Evolutionary conservation across 2,329 filamentous ascomycete species (phyloP).

Genomic region (Cercospora canescens): DNA sequence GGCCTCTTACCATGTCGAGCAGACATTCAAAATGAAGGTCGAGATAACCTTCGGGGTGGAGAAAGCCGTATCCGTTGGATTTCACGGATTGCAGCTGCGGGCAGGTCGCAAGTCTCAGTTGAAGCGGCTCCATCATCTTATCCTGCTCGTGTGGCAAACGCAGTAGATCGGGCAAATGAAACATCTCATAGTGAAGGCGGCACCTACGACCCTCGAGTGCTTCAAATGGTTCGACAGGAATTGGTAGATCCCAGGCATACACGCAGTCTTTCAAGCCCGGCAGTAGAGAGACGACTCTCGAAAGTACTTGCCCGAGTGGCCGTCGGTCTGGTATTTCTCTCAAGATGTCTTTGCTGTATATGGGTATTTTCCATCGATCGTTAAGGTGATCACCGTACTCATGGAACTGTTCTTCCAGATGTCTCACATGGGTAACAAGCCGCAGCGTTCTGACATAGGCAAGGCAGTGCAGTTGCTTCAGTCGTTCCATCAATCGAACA

Average conservation of each 20-base stretch:
- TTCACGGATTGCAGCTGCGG: background rate
- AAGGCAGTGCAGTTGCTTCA: background rate
- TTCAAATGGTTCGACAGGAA: background rate
- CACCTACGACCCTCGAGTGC: background rate
- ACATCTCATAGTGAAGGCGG: background rate
- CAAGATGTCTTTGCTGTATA: too few species aligned
- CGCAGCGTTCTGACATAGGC: background rate
- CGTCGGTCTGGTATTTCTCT: background rate
- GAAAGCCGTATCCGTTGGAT: background rate
- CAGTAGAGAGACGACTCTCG: background rate
- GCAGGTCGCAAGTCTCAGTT: background rate
- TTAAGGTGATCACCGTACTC: background rate
- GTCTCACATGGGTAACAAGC: background rate
- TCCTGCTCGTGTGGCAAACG: background rate
- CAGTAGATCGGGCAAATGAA: background rate
- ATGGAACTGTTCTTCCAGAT: background rate
- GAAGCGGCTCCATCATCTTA: background rate
- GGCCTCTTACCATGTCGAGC: background rate
- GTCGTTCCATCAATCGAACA: background rate
- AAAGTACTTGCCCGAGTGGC: background rate
- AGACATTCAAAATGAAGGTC: background rate
- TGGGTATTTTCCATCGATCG: background rate
- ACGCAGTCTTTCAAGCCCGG: background rate
- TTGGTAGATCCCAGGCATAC: background rate
- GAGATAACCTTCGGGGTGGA: background rate